A percentile compares a stretch with the other conserved stretches of the same genome.
These are phyloP conservation scores for Flaveria trinervia DNA, from an alignment of 129 eudicot genomes.

Conservation along the genomic window DNA sequence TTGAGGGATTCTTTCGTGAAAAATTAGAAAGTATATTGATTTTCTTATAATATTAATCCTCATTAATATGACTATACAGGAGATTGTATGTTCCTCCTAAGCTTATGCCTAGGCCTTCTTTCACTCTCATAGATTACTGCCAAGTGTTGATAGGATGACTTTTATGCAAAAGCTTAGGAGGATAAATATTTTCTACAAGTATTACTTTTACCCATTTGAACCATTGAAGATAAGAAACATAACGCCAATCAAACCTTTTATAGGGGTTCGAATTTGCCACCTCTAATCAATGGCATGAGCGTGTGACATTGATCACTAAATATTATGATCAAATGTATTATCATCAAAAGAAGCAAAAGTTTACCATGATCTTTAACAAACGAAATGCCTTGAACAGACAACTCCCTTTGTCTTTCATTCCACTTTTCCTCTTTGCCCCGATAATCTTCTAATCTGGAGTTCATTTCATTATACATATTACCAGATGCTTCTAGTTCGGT, in stretches of 20 bases:
- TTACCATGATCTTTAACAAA: slow-evolving; percentile 34
- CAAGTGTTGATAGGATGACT: not conserved
- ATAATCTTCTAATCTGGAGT: slow-evolving; percentile 46
- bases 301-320: not conserved
- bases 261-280: not conserved
- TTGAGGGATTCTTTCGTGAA: no score
- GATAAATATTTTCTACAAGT: not conserved
- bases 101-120: not conserved
- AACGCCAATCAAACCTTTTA: not conserved
- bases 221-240: not conserved
- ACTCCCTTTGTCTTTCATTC: slow-evolving; percentile 60
- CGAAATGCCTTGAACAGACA: slow-evolving; percentile 34
- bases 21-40: no score
- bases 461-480: slow-evolving; percentile 48
- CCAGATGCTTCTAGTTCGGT: slow-evolving; percentile 54
- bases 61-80: not conserved
- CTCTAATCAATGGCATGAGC: slow-evolving; percentile 3
- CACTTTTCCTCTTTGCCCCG: slow-evolving; percentile 41
- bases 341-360: slow-evolving; percentile 21
- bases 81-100: slow-evolving; percentile 9
- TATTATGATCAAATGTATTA: slow-evolving; percentile 13
- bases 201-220: not conserved
- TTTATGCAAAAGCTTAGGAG: not conserved
- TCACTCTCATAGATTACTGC: not conserved
- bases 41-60: no score